A percentile compares a stretch with the other conserved stretches of the same genome.
phyloP scores from a whole-genome alignment of 805 yeast species.

The Isabelozyma pseudorhagii region DNA sequence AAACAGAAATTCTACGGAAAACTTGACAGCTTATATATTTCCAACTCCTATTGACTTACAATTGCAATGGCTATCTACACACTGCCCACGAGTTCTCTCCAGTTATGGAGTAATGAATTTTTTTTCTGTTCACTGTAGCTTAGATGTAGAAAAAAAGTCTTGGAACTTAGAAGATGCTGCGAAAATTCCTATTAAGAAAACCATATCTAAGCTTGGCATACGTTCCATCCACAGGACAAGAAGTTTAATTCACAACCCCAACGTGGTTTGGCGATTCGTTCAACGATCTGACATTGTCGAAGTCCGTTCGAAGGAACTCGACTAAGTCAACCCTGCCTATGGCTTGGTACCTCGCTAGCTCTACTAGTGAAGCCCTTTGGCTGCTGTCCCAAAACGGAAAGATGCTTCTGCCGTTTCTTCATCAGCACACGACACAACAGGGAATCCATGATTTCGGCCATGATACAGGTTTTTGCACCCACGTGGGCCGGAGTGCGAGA shows the following conservation, averaged over 20 bases:
- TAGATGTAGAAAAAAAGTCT: not conserved
- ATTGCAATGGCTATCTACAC: not conserved
- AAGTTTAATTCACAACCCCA: no score
- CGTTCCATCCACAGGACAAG: no score
- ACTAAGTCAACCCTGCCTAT: no score
- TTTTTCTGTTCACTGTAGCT: not conserved
- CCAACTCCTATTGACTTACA: not conserved
- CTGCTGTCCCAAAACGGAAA: not conserved
- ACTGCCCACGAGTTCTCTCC: not conserved
- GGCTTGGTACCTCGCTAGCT: no score
- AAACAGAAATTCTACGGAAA: not conserved
- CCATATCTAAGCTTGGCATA: not conserved
- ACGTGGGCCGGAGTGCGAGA: not conserved
- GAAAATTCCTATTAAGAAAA: not conserved
- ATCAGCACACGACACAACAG: not conserved
- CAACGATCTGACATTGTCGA: no score
- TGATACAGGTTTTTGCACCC: not conserved
- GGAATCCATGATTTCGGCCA: not conserved
- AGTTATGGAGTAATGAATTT: not conserved
- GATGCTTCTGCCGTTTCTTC: not conserved
- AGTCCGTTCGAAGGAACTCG: no score
- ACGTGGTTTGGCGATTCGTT: no score
- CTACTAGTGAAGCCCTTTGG: not conserved
- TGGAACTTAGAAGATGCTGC: not conserved
- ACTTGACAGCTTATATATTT: not conserved